Evolutionary conservation across 192 early-diverging fungal genomes (phyloP).

Genomic region (Coemansia sp.): DNA sequence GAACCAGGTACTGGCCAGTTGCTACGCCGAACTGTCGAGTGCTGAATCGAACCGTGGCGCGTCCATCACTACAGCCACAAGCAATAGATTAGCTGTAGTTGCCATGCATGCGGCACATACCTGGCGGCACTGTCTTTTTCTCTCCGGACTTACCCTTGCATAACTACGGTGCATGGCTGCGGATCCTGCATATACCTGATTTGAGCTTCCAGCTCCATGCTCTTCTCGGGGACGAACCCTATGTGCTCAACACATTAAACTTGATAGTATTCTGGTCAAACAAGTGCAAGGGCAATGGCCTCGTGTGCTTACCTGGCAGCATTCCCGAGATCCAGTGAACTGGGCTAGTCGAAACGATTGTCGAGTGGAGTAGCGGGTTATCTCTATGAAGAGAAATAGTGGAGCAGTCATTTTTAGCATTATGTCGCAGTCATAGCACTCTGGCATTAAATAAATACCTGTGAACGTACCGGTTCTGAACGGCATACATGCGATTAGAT

Average conservation of each 20-base stretch:
- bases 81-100: background rate
- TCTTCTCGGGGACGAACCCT: slow-evolving; percentile 10
- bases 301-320: slow-evolving; percentile 12
- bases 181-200: slow-evolving; percentile 63
- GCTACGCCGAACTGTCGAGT: slow-evolving; percentile 60
- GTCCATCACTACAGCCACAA: background rate
- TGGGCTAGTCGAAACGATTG: slow-evolving; percentile 18
- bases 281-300: background rate
- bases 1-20: slow-evolving; percentile 59
- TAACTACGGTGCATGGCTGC: slow-evolving; percentile 40
- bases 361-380: slow-evolving; percentile 32
- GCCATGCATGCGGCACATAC: background rate
- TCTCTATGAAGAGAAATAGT: slow-evolving; percentile 6
- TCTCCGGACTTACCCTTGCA: slow-evolving; percentile 14
- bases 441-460: slow-evolving; percentile 9
- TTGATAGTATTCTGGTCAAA: background rate
- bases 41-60: slow-evolving; percentile 53
- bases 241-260: background rate
- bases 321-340: slow-evolving; percentile 54
- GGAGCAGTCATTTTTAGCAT: too few species aligned
- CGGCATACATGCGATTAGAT: slow-evolving; percentile 68
- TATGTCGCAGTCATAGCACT: background rate
- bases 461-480: slow-evolving; percentile 59
- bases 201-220: slow-evolving; percentile 46
- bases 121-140: background rate